Evolutionary conservation across 257 asterid genomes (phyloP), one percentile per base, ranked within the genome.

Genomic region (Nicotiana otophora): DNA sequence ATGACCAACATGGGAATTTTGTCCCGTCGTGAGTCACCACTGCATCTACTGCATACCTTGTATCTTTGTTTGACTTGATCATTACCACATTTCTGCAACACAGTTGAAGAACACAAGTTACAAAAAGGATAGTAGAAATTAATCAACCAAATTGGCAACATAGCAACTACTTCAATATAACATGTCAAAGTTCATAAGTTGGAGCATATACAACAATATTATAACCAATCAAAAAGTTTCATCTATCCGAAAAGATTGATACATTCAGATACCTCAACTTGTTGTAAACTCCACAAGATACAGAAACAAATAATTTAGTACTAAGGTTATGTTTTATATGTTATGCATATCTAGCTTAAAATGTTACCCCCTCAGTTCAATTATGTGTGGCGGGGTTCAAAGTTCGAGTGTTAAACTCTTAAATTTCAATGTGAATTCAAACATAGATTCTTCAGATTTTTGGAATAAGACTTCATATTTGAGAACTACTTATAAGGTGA

Each of bases 11-110:
- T 11, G 98, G 94, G 83, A 91, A 93, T 72, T 87, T 89, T 16
- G 84, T 88, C 7, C 97, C 98, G 19, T 94, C 97, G 10, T 93
- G 98, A 19, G 97, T 92, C 84, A 95, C 98, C 39, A 93, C 95
- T 6, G 92, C 88, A 87, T 92, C 96, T 11, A 57, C 57, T 0
- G 97, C 97, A 58, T 93, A 93, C 33, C 98, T 91, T 34, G 82
- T 91, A 65, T 95, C 98, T 87, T 85, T 95, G 83, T 90, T 93
- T 33, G 98, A 93, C 85, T 95, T 95, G 66, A 95, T 88, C 90
- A 95, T 86, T 78, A 87, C 97, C 61, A 93, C 98, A 17, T 30
- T 89, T 82, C 98, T 95, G 64, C 26, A 54, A 28, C 57, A 34
- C 14, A 65, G 19, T 42, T 48, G 42, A 20, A 70, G 33, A 70